Percentiles rank a stretch among this genome's conserved stretches.
These are phyloP conservation scores for Tuber aestivum DNA, from an alignment of 495 filamentous ascomycete species.

Conservation along the genomic window DNA sequence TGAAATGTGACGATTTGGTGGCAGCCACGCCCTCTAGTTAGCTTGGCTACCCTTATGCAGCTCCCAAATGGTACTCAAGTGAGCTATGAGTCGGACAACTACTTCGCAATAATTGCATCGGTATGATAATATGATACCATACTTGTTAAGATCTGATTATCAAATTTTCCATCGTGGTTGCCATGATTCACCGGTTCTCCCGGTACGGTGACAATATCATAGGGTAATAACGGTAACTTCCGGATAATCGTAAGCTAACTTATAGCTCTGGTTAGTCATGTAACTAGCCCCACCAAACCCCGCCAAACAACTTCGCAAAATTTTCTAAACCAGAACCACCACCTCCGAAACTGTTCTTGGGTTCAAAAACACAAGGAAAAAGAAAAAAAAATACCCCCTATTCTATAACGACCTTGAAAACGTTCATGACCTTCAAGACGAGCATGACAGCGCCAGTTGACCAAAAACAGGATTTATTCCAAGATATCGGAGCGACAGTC, in stretches of 20 bases:
- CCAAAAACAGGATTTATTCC: conserved; percentile 46
- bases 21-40: too few relatives aligned
- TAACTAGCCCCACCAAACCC: conserved; percentile 26
- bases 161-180: not conserved
- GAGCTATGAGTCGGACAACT: not conserved
- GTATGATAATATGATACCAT: not conserved
- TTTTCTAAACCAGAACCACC: not conserved
- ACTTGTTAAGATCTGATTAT: not conserved
- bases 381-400: not conserved
- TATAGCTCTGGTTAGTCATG: not conserved
- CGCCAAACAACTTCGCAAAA: conserved; percentile 18
- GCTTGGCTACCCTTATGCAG: too few relatives aligned
- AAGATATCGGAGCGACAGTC: conserved; percentile 48
- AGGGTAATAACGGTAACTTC: not conserved
- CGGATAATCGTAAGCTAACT: not conserved
- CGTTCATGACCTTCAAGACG: not conserved
- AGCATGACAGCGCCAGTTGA: conserved; percentile 23
- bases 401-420: not conserved
- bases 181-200: not conserved
- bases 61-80: too few relatives aligned
- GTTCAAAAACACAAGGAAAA: not conserved
- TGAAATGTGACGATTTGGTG: too few relatives aligned
- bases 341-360: not conserved
- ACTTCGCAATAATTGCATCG: not conserved
- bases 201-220: not conserved